Evolutionary conservation across 169 alveolate genomes (phyloP).

Genomic region (Eimeria maxima): DNA sequence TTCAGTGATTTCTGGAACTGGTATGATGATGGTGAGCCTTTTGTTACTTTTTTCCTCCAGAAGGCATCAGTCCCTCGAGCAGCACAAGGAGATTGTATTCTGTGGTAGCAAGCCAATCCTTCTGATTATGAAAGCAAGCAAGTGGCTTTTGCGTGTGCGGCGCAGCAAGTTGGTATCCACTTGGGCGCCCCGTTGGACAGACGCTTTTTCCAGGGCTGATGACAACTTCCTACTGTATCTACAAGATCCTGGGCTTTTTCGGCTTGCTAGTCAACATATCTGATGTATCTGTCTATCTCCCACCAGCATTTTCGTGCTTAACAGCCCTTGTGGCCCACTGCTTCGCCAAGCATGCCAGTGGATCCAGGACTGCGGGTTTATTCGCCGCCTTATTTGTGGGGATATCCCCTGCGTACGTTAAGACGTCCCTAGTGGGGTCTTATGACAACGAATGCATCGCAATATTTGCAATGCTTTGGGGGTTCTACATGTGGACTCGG

Average conservation of each 20-base stretch:
- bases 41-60: no score
- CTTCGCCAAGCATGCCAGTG: constrained; percentile 88
- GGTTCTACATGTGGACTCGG: constrained; percentile 96
- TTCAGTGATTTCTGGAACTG: constrained; percentile 98
- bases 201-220: constrained; percentile 99
- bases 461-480: constrained; percentile 96
- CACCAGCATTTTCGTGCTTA: constrained; percentile 97
- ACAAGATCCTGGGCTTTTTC: constrained; percentile 69
- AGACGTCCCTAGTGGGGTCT: constrained; percentile 96
- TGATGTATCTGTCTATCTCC: constrained; percentile 98
- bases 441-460: constrained; percentile 99
- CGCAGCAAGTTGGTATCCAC: constrained; percentile 98
- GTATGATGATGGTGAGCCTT: constrained; percentile 94
- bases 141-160: background rate
- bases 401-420: constrained; percentile 97
- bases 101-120: background rate
- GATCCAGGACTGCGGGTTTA: constrained; percentile 96
- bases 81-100: background rate
- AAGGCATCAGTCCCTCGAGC: background rate
- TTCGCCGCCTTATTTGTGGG: constrained; percentile 97
- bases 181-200: constrained; percentile 99
- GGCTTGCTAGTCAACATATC: constrained; percentile 95
- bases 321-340: constrained; percentile 93
- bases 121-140: background rate
- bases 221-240: constrained; percentile 95